phyloP scores from a whole-genome alignment of 371 early-diverging fungal species.

The Dinochytrium kinnereticum region DNA sequence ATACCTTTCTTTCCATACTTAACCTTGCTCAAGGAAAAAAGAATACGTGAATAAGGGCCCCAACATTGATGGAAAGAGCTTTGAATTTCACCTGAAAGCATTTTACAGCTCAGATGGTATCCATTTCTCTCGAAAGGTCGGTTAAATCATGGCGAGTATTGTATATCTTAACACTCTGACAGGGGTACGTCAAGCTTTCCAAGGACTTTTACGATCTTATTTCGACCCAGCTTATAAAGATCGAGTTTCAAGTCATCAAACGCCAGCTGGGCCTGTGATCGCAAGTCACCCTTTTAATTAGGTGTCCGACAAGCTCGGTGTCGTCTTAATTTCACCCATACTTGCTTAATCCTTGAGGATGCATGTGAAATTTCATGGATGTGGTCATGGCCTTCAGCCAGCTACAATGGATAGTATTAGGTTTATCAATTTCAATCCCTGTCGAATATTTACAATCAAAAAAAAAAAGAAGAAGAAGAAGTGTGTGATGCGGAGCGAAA shows the following conservation, averaged over 20 bases:
- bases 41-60: constrained; percentile 36
- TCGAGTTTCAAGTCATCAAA: constrained; percentile 45
- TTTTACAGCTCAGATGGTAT: constrained; percentile 39
- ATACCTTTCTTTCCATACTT: neutral
- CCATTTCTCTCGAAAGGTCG: constrained; percentile 41
- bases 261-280: constrained; percentile 31
- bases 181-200: constrained; percentile 52
- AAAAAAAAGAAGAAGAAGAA: no score
- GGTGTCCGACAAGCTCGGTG: neutral
- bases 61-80: constrained; percentile 35
- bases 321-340: no score
- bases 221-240: constrained; percentile 39
- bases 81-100: constrained; percentile 40
- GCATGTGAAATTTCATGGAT: no score
- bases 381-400: no score
- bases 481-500: no score
- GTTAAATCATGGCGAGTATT: neutral
- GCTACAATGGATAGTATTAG: no score
- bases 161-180: neutral
- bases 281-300: neutral
- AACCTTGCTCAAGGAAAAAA: constrained; percentile 26
- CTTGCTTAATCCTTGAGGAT: no score
- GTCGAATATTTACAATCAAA: no score
- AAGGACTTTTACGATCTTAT: constrained; percentile 50
- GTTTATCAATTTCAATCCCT: no score